These are phyloP conservation scores for Coemansia sp. DNA, from an alignment of 192 early-diverging fungal species.

Conservation along the genomic window DNA sequence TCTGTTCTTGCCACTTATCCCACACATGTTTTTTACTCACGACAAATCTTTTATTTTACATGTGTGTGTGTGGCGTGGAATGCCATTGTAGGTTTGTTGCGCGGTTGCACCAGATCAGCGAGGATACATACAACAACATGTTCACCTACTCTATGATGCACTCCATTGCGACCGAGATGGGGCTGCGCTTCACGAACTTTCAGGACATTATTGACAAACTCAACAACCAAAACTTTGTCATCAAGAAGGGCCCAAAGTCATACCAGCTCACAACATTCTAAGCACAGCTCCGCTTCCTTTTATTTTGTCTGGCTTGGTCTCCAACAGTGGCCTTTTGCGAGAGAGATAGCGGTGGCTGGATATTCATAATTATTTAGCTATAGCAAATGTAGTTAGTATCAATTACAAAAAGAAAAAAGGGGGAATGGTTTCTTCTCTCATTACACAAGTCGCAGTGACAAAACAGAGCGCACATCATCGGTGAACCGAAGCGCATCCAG, in stretches of 20 bases:
- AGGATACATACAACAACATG: constrained; percentile 63
- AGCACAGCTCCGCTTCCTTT: background rate
- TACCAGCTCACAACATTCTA: constrained; percentile 62
- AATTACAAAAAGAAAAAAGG: too few relatives aligned
- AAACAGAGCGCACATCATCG: constrained; percentile 66
- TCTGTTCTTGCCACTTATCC: constrained; percentile 3
- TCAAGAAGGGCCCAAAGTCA: constrained; percentile 66
- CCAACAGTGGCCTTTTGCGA: too few relatives aligned
- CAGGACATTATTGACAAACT: constrained; percentile 67
- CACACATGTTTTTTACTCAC: too few relatives aligned
- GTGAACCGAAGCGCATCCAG: constrained; percentile 60
- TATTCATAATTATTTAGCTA: background rate
- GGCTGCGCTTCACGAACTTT: constrained; percentile 61
- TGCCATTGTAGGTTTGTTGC: constrained; percentile 50
- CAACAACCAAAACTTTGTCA: constrained; percentile 73
- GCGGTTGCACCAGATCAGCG: constrained; percentile 60
- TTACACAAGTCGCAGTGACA: constrained; percentile 49
- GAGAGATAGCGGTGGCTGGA: background rate
- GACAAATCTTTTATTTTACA: too few relatives aligned
- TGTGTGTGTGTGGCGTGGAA: background rate
- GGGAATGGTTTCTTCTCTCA: too few relatives aligned
- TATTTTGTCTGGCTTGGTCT: too few relatives aligned
- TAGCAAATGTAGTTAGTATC: background rate
- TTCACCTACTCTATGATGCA: constrained; percentile 70
- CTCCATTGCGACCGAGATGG: constrained; percentile 57